These are phyloP conservation scores for Corynascus novoguineensis DNA, from an alignment of 495 filamentous ascomycete species.

Conservation along the genomic window DNA sequence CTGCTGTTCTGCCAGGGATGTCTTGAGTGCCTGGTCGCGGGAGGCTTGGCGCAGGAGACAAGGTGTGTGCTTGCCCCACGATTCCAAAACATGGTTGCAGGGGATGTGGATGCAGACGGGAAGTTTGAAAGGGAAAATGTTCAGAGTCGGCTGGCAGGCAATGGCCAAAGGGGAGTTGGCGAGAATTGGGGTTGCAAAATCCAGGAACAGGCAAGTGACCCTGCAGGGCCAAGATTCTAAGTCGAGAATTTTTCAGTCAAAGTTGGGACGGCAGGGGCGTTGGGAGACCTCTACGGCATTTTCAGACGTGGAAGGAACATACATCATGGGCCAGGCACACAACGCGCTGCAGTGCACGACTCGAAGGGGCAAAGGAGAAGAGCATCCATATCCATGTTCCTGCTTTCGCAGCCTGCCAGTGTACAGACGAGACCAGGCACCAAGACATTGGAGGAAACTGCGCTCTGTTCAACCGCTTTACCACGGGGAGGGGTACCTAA, in stretches of 20 bases:
- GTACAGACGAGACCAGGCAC: conserved; percentile 8
- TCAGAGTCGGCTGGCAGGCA: conserved; percentile 14
- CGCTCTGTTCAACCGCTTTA: background rate
- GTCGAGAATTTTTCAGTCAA: background rate
- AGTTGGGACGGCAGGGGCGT: background rate
- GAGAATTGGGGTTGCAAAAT: background rate
- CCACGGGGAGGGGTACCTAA: too few relatives aligned
- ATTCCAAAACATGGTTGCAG: conserved; percentile 43
- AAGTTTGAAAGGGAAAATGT: conserved; percentile 3
- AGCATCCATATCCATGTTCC: too few relatives aligned
- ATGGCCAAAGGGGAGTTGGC: conserved; percentile 11
- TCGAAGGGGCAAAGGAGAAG: conserved; percentile 3
- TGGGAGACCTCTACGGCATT: background rate
- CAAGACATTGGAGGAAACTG: background rate
- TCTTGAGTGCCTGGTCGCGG: conserved; percentile 22
- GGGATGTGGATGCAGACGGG: conserved; percentile 22
- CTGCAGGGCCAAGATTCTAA: background rate
- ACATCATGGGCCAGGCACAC: background rate
- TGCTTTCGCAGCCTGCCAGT: too few relatives aligned
- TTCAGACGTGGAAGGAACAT: background rate
- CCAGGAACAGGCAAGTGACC: background rate
- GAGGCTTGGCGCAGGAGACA: conserved; percentile 17
- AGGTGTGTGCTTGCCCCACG: conserved; percentile 39
- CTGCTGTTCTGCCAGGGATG: too few relatives aligned
- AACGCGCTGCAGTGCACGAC: background rate